phyloP scores from a whole-genome alignment of 2,329 filamentous ascomycete genomes.

The Talaromyces funiculosus region DNA sequence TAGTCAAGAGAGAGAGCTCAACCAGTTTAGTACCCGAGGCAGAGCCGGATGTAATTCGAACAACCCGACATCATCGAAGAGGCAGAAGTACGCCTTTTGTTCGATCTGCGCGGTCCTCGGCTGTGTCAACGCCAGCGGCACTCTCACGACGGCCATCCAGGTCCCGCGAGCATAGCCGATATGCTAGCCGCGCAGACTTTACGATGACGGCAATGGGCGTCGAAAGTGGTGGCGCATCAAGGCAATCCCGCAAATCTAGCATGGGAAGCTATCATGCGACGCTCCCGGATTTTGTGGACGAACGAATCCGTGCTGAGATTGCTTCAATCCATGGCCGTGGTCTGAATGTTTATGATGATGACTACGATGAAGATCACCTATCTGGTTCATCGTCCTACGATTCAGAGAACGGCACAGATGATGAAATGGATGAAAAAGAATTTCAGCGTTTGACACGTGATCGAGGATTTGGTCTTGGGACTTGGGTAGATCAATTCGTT shows the following conservation, averaged over 20 bases:
- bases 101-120: slow-evolving; percentile 27
- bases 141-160: slow-evolving; percentile 29
- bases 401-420: slow-evolving; percentile 27
- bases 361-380: slow-evolving; percentile 17
- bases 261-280: slow-evolving; percentile 17
- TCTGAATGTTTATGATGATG: slow-evolving; percentile 17
- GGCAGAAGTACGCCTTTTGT: slow-evolving; percentile 20
- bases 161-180: slow-evolving; percentile 28
- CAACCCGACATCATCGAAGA: slow-evolving; percentile 16
- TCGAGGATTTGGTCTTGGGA: slow-evolving; percentile 51
- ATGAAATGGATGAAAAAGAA: slow-evolving; percentile 49
- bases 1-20: slow-evolving; percentile 51
- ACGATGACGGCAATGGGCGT: slow-evolving; percentile 29
- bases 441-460: slow-evolving; percentile 47
- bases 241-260: slow-evolving; percentile 15
- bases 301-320: slow-evolving; percentile 36
- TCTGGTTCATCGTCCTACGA: slow-evolving; percentile 20
- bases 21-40: slow-evolving; percentile 46
- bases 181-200: slow-evolving; percentile 30
- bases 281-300: slow-evolving; percentile 49
- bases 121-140: slow-evolving; percentile 30
- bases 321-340: slow-evolving; percentile 23
- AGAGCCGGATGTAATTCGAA: slow-evolving; percentile 25
- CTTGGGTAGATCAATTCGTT: slow-evolving; percentile 54
- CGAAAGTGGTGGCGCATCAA: slow-evolving; percentile 6